phyloP scores from a whole-genome alignment of 1,139 yeast genomes.

The Candida buenavistaensis region DNA sequence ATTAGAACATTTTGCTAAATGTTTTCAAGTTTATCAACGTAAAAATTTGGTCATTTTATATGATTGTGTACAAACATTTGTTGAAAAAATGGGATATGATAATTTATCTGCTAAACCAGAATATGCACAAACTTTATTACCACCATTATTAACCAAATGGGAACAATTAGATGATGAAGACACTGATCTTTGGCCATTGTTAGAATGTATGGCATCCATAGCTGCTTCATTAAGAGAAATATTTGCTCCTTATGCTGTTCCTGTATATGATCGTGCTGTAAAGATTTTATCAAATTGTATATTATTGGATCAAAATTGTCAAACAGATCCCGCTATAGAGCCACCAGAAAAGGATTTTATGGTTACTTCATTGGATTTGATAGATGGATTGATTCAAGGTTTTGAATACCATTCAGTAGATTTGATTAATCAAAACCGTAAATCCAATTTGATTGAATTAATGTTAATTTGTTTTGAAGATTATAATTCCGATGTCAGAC shows the following conservation, averaged over 20 bases:
- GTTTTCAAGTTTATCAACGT: slow-evolving; percentile 77
- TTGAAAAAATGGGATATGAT: slow-evolving; percentile 69
- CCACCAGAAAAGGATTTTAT: slow-evolving; percentile 90
- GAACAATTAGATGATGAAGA: slow-evolving; percentile 70
- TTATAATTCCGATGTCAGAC: slow-evolving; percentile 81
- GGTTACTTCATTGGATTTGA: slow-evolving; percentile 82
- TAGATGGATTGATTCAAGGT: slow-evolving; percentile 93
- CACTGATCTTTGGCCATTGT: slow-evolving; percentile 82
- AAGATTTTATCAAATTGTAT: slow-evolving; percentile 69
- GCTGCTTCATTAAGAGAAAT: slow-evolving; percentile 83
- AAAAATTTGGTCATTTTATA: slow-evolving; percentile 79
- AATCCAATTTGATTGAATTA: slow-evolving; percentile 57
- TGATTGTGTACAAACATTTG: slow-evolving; percentile 91
- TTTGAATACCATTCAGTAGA: slow-evolving; percentile 63
- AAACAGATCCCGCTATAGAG: slow-evolving; percentile 65
- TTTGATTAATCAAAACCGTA: slow-evolving; percentile 43
- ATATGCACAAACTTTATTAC: slow-evolving; percentile 65
- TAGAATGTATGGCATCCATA: slow-evolving; percentile 90
- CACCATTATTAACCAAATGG: slow-evolving; percentile 85
- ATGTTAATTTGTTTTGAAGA: slow-evolving; percentile 75
- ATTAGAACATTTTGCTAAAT: slow-evolving; percentile 66
- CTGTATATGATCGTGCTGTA: slow-evolving; percentile 81
- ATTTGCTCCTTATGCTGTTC: slow-evolving; percentile 87
- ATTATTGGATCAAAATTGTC: slow-evolving; percentile 63
- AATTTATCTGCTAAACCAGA: slow-evolving; percentile 52